Percentiles rank a stretch among this genome's conserved stretches.
These are phyloP conservation scores for Ophiocordyceps camponoti-saundersi DNA, from an alignment of 2,329 filamentous ascomycete genomes.

Conservation along the genomic window DNA sequence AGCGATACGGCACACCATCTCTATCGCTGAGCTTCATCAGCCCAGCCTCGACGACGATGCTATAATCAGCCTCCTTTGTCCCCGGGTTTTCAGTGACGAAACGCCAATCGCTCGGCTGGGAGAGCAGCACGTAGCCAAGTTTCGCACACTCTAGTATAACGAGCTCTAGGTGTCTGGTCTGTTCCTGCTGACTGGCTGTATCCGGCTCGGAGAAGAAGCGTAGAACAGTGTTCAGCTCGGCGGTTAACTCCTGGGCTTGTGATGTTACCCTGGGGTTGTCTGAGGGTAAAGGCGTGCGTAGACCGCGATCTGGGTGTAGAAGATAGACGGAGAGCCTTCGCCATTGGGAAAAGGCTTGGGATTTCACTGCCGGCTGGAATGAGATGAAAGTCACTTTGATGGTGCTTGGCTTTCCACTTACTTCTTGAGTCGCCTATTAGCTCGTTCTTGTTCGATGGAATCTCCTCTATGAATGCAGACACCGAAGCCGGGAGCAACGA, in stretches of 20 bases:
- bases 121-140: constrained; percentile 23
- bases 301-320: constrained; percentile 19
- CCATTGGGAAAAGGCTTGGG: constrained; percentile 22
- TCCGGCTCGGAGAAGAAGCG: constrained; percentile 7
- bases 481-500: constrained; percentile 20
- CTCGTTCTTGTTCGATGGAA: neutral
- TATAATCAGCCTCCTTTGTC: neutral
- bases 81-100: constrained; percentile 10
- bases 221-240: neutral
- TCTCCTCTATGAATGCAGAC: constrained; percentile 9
- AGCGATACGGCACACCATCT: constrained; percentile 9
- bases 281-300: constrained; percentile 16
- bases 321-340: constrained; percentile 24
- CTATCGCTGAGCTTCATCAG: constrained; percentile 11
- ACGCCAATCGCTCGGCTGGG: constrained; percentile 22
- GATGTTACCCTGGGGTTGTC: constrained; percentile 11
- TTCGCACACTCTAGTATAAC: constrained; percentile 21
- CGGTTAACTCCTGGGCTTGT: constrained; percentile 9
- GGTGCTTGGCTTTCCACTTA: neutral
- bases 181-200: constrained; percentile 10
- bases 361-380: neutral
- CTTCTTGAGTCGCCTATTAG: neutral
- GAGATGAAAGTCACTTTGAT: neutral
- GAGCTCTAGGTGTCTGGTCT: constrained; percentile 19
- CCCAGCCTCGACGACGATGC: constrained; percentile 12